Percentiles rank a stretch among this genome's conserved stretches.
Evolutionary conservation across 1,284 basidiomycete genomes (phyloP).

Genomic region (Ceratobasidium sp.): DNA sequence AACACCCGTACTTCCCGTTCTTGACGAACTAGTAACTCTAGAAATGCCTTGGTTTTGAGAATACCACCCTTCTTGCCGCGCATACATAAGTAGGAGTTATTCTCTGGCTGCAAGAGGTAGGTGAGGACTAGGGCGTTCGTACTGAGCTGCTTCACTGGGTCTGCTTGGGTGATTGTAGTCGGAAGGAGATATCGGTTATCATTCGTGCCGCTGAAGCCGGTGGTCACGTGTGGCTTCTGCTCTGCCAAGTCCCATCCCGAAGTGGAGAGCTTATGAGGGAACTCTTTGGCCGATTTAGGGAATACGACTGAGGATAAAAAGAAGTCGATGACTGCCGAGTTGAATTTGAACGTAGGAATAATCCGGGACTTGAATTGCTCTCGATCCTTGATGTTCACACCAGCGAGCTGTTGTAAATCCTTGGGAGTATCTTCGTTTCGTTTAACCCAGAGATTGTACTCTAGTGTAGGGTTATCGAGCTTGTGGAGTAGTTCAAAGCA

Average conservation of each 20-base stretch:
- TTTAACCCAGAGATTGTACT: conserved; percentile 56
- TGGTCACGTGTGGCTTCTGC: conserved; percentile 50
- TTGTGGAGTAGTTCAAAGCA: conserved; percentile 55
- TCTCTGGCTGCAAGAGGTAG: conserved; percentile 56
- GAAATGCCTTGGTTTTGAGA: conserved; percentile 48
- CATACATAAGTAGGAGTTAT: conserved; percentile 51
- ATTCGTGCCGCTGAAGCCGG: conserved; percentile 66
- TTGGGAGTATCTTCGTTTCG: conserved; percentile 45
- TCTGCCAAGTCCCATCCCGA: conserved; percentile 63
- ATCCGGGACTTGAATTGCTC: conserved; percentile 49
- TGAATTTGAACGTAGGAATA: conserved; percentile 51
- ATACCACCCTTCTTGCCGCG: conserved; percentile 43
- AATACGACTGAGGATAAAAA: conserved; percentile 58
- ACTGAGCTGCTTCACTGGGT: conserved; percentile 53
- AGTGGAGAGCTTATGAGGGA: conserved; percentile 56
- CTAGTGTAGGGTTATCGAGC: conserved; percentile 54
- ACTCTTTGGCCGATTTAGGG: conserved; percentile 59
- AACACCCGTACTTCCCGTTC: conserved; percentile 54
- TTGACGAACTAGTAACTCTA: conserved; percentile 50
- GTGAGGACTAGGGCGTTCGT: conserved; percentile 60
- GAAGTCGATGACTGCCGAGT: conserved; percentile 57
- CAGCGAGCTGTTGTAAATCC: conserved; percentile 48
- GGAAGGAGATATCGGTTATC: conserved; percentile 60
- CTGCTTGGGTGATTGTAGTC: conserved; percentile 54
- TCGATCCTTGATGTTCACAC: conserved; percentile 55